Conservation (phyloP, 1,284 basidiomycete genomes). For the Wallemia mellicola region DNA sequence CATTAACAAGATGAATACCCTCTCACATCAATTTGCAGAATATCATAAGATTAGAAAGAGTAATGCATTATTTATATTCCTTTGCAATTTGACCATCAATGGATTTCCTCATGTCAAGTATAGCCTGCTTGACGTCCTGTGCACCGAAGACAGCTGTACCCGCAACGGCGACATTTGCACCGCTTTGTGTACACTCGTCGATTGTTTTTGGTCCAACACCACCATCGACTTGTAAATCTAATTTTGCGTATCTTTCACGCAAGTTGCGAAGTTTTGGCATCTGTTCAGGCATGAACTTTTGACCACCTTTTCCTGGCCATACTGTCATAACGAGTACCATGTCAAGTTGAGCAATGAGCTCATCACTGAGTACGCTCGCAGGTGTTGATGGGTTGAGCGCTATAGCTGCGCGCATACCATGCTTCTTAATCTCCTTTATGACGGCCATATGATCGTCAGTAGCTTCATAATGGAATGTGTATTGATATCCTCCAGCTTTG, state of each 20-base stretch:
- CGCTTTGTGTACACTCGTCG: constrained; percentile 63
- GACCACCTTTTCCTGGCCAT: constrained; percentile 67
- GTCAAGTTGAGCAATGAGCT: constrained; percentile 46
- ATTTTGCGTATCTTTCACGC: constrained; percentile 53
- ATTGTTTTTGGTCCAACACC: constrained; percentile 81
- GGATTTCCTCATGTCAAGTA: constrained; percentile 33
- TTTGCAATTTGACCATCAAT: constrained; percentile 29
- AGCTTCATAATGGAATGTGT: constrained; percentile 97
- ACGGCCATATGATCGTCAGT: constrained; percentile 47
- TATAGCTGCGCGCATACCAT: constrained; percentile 65
- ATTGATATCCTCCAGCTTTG: constrained; percentile 71
- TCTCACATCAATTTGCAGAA: too few species aligned
- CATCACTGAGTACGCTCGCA: constrained; percentile 50
- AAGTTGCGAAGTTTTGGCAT: constrained; percentile 80
- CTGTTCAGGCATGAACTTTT: constrained; percentile 84
- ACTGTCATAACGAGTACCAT: constrained; percentile 97
- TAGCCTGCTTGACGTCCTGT: constrained; percentile 44
- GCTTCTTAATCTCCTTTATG: constrained; percentile 26
- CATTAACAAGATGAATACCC: not conserved
- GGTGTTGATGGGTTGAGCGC: constrained; percentile 84
- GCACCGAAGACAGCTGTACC: constrained; percentile 86
- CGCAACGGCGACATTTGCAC: constrained; percentile 95
- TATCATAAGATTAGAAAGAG: not conserved
- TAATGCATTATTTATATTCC: not conserved
- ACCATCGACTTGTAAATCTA: constrained; percentile 88